A percentile compares a stretch with the other conserved stretches of the same genome.
phyloP scores from a whole-genome alignment of 176 grass and related monocot genomes.

The Pontederia crassipes region DNA sequence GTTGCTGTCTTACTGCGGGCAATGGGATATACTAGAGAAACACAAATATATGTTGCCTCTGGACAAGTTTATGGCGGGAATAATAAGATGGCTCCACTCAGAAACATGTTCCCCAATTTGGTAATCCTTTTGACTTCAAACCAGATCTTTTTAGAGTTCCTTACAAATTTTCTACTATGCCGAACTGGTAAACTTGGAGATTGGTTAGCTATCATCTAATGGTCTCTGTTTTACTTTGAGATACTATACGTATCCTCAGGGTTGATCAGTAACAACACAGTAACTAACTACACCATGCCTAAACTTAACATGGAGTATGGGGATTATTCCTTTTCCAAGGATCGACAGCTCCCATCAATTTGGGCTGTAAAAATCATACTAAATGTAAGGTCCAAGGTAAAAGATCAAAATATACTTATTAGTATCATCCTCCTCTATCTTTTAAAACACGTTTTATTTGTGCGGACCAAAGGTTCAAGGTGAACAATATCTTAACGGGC shows the following conservation, averaged over 20 bases:
- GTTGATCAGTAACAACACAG: no score
- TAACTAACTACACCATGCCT: no score
- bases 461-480: no score
- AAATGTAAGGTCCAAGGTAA: no score
- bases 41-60: slow-evolving; percentile 96
- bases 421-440: background rate
- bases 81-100: slow-evolving; percentile 75
- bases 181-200: background rate
- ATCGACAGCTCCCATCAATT: no score
- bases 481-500: no score
- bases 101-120: slow-evolving; percentile 96
- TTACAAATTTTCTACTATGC: background rate
- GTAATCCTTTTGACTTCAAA: slow-evolving; percentile 18
- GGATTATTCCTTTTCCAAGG: no score
- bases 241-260: no score
- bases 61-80: slow-evolving; percentile 93
- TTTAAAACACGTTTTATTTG: background rate
- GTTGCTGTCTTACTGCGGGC: slow-evolving; percentile 80
- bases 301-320: no score
- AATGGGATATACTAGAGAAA: slow-evolving; percentile 89
- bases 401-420: no score
- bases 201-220: background rate
- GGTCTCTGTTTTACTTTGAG: no score
- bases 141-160: background rate
- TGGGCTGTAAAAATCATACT: no score